phyloP scores from a whole-genome alignment of 139 green algal genomes.

The Volvox reticuliferus region DNA sequence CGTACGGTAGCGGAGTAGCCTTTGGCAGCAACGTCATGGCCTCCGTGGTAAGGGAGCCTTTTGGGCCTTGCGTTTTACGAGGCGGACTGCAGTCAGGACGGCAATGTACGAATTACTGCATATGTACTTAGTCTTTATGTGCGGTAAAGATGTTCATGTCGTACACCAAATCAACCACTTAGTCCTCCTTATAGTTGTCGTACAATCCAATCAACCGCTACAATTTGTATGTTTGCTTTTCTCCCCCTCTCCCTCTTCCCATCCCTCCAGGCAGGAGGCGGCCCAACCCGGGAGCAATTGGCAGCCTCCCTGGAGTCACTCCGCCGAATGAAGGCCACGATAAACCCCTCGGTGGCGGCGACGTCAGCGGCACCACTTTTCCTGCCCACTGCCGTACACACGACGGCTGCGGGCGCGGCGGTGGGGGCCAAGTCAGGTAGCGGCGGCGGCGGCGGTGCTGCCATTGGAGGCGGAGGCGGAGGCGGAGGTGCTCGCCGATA shows the following conservation, averaged over 20 bases:
- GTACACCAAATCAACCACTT: too few relatives aligned
- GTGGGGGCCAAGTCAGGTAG: background rate
- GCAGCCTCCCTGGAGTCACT: conserved; percentile 2
- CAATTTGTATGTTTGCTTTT: background rate
- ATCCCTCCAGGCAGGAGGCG: background rate
- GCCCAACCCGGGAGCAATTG: conserved; percentile 10
- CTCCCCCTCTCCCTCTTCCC: background rate
- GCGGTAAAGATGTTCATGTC: too few relatives aligned
- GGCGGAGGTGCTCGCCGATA: background rate
- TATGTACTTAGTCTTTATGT: too few relatives aligned
- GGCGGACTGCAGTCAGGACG: too few relatives aligned
- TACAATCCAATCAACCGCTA: too few relatives aligned
- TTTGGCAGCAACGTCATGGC: conserved; percentile 20
- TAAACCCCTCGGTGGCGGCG: background rate
- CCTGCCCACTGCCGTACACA: background rate
- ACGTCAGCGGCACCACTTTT: conserved; percentile 4
- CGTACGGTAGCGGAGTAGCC: conserved; percentile 14
- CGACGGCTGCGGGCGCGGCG: background rate
- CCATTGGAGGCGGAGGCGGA: too few relatives aligned
- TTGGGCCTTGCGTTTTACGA: too few relatives aligned
- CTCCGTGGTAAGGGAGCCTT: background rate
- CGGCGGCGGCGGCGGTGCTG: background rate
- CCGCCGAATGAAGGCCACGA: background rate
- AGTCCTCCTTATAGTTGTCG: too few relatives aligned
- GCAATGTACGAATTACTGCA: too few relatives aligned